Evolutionary conservation across 805 yeast species (phyloP).

Genomic region (Cyberlindnera mycetangii): DNA sequence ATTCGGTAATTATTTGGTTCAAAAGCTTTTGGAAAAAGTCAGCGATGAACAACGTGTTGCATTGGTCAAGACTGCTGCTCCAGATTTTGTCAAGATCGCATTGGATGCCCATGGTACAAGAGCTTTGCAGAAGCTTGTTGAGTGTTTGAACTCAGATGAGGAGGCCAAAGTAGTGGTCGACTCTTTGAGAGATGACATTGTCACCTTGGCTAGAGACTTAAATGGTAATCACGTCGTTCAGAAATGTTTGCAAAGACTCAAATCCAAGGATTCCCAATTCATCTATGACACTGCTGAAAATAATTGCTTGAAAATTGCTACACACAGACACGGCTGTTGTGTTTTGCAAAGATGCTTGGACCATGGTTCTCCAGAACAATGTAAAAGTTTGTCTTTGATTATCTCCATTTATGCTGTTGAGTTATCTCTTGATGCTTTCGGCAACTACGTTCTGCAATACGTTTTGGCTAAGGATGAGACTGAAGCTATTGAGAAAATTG

Average conservation of each 20-base stretch:
- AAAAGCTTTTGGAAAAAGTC: slow-evolving; percentile 81
- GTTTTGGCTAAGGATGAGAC: slow-evolving; percentile 52
- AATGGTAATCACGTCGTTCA: slow-evolving; percentile 98
- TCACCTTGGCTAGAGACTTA: slow-evolving; percentile 76
- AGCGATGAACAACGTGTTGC: slow-evolving; percentile 63
- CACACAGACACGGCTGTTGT: slow-evolving; percentile 97
- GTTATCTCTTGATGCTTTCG: slow-evolving; percentile 88
- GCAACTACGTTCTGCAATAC: slow-evolving; percentile 95
- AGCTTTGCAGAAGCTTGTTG: slow-evolving; percentile 89
- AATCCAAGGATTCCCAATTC: slow-evolving; percentile 71
- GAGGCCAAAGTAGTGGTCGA: slow-evolving; percentile 65
- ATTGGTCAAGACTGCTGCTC: slow-evolving; percentile 68
- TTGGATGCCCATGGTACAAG: slow-evolving; percentile 95
- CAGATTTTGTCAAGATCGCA: slow-evolving; percentile 75
- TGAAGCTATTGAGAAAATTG: slow-evolving; percentile 32
- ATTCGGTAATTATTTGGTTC: slow-evolving; percentile 94
- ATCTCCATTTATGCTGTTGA: slow-evolving; percentile 67
- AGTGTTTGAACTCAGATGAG: slow-evolving; percentile 66
- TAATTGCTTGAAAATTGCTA: slow-evolving; percentile 78
- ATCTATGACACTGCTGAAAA: slow-evolving; percentile 81
- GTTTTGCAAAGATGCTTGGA: slow-evolving; percentile 94
- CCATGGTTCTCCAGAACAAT: slow-evolving; percentile 72
- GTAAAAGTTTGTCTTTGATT: slow-evolving; percentile 59
- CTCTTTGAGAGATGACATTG: slow-evolving; percentile 67
- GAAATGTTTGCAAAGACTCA: slow-evolving; percentile 76